phyloP scores from a whole-genome alignment of 2,329 filamentous ascomycete species.

The Blastomyces silverae region DNA sequence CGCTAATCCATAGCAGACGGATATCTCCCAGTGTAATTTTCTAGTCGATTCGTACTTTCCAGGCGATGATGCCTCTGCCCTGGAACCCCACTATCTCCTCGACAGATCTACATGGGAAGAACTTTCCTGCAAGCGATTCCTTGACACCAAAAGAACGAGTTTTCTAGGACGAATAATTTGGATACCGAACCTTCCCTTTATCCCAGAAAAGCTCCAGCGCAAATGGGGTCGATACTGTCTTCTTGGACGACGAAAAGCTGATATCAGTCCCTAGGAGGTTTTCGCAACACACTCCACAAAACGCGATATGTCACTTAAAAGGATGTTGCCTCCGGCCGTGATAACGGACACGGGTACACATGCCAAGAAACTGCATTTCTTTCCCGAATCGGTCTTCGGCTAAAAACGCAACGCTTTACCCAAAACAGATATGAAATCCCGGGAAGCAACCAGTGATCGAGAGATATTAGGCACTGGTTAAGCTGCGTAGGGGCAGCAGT shows the following conservation, averaged over 20 bases:
- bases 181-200: constrained; percentile 63
- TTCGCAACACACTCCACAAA: neutral
- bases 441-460: neutral
- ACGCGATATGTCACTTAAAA: neutral
- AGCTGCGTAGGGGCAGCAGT: neutral
- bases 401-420: constrained; percentile 27
- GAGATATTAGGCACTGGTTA: neutral
- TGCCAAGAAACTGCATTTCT: constrained; percentile 13
- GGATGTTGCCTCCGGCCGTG: neutral
- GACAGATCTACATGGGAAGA: constrained; percentile 71
- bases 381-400: constrained; percentile 18
- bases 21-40: constrained; percentile 69
- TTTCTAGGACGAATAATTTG: constrained; percentile 70
- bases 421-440: constrained; percentile 36
- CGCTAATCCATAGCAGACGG: constrained; percentile 44
- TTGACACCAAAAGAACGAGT: constrained; percentile 70
- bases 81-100: constrained; percentile 73
- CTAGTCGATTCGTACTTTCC: constrained; percentile 82
- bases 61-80: constrained; percentile 49
- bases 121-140: constrained; percentile 67
- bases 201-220: constrained; percentile 63
- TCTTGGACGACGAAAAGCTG: constrained; percentile 50
- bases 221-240: constrained; percentile 89
- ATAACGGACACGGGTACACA: neutral
- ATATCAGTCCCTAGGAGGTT: neutral